Base-by-base conservation (phyloP, 192 early-diverging fungal species). In the Coemansia sp. region DNA sequence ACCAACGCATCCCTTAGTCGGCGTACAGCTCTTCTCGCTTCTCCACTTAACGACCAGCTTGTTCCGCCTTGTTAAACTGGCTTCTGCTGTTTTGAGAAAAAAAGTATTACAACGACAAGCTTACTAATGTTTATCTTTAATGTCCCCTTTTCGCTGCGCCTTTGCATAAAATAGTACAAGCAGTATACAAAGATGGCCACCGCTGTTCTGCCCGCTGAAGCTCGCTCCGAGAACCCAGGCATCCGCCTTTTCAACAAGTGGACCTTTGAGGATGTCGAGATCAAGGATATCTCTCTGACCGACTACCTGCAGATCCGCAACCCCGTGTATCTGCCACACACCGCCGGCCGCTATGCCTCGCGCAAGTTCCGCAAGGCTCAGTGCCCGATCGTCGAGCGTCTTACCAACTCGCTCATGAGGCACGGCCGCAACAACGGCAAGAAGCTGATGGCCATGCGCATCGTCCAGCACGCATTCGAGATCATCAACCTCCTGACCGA, bases 381-480 rank as follows among this genome's bases (percentile, higher is more conserved):
- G 91, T 97, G 95, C 88, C 96, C 96, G 67, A 90, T 97, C 67
- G 93, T 96, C 62, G 96, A 98, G 91, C 93, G 96, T 81, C 88
- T 97, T 63, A 91, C 93, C 84, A 97, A 97, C 90, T 94, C 95
- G 71, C 87, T 98, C 73, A 98, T 98, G 96, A 96, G 96, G 94
- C 93, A 96, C 86, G 96, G 95, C 67, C 93, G 95, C 74, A 98
- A 98, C 93, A 98, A 95, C 88, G 96, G 95, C 76, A 98, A 98
- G 91, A 98, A 98, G 91, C 87, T 98, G 68, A 96, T 97, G 95
- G 92, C 96, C 70, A 87, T 88, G 80, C 94, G 96, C 67, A 98
- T 98, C 75, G 93, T 98, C 78, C 95, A 98, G 90, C 96, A 98
- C 87, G 93, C 95, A 58, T 96, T 98, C 81, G 96, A 98, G 86